These are phyloP conservation scores for Tricladium varicosporioides DNA, from an alignment of 2,329 filamentous ascomycete species.

Conservation along the genomic window DNA sequence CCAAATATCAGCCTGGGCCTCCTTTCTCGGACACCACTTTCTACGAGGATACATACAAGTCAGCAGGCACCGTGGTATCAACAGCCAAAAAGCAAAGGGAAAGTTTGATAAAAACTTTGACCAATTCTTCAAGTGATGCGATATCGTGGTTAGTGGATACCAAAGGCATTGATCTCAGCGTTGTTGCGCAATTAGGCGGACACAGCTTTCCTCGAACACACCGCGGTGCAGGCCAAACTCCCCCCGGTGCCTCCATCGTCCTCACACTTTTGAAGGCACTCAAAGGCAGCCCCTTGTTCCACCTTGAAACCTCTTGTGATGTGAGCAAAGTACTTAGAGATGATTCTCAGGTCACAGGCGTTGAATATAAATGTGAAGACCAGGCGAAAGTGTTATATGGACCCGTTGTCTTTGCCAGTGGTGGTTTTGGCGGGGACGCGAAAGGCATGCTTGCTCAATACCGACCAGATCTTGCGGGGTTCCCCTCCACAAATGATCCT, in stretches of 20 bases:
- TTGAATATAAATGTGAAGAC: constrained; percentile 44
- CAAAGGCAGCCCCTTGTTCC: constrained; percentile 47
- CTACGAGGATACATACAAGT: constrained; percentile 54
- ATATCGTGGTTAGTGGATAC: constrained; percentile 57
- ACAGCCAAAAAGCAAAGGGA: constrained; percentile 34
- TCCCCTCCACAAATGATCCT: constrained; percentile 63
- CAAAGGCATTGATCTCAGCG: constrained; percentile 55
- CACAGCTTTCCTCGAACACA: constrained; percentile 57
- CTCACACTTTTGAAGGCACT: constrained; percentile 51
- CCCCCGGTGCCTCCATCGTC: constrained; percentile 59
- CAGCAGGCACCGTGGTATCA: constrained; percentile 44
- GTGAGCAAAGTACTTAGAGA: constrained; percentile 49
- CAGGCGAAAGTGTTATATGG: constrained; percentile 41
- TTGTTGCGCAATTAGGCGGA: constrained; percentile 58
- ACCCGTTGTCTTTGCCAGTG: constrained; percentile 58
- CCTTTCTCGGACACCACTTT: constrained; percentile 43
- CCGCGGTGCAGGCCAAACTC: constrained; percentile 51
- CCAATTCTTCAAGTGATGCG: constrained; percentile 45
- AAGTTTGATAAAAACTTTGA: constrained; percentile 48
- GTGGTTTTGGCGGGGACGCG: constrained; percentile 63
- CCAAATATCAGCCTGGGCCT: constrained; percentile 49
- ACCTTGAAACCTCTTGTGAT: constrained; percentile 49
- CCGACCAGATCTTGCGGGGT: constrained; percentile 55
- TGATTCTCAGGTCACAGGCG: constrained; percentile 44
- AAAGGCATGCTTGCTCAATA: constrained; percentile 53